Evolutionary conservation across 768 basidiomycete species (phyloP), one percentile per base, ranked within the genome.

Genomic region (Mycena latifolia): DNA sequence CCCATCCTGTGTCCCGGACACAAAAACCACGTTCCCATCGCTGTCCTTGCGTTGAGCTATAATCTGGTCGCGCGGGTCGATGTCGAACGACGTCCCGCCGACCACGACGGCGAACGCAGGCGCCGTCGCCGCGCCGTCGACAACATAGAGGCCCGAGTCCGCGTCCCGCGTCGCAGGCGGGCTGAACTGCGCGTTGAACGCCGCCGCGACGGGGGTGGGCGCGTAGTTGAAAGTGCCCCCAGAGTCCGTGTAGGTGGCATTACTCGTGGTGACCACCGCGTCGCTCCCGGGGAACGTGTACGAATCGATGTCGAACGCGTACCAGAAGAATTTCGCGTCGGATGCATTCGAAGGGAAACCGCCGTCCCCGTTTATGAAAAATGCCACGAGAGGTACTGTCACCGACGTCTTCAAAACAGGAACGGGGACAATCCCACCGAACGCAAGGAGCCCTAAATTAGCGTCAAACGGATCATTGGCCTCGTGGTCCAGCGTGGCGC

Each of bases 401-500:
- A 58, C 59, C 3, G 48, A 28, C 2, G 56, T 67, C 15, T 56
- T 25, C 12, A 55, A 55, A 15, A 69, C 62, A 2, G 55, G 28
- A 17, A 73, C 72, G 25, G 72, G 72, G 24, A 58, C 67, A 33
- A 69, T 69, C 10, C 70, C 70, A 18, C 72, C 72, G 45, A 73
- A 71, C 4, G 70, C 43, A 25, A 73, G 64, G 31, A 59, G 58
- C 3, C 72, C 72, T 5, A 69, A 65, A 27, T 67, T 61, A 3
- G 63, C 56, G 27, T 62, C 65, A 31, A 59, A 61, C 11, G 58
- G 25, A 15, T 63, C 61, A 33, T 60, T 61, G n/a, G 59, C 61
- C 50, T 66, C 41, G 17, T 62, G 46, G 15, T 55, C 59, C 50
- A 69, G 64, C 3, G 61, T 63, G 15, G 65, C 56, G 9, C 72